Base-by-base conservation (phyloP, 345 rosid genomes). In the Moringa oleifera region DNA sequence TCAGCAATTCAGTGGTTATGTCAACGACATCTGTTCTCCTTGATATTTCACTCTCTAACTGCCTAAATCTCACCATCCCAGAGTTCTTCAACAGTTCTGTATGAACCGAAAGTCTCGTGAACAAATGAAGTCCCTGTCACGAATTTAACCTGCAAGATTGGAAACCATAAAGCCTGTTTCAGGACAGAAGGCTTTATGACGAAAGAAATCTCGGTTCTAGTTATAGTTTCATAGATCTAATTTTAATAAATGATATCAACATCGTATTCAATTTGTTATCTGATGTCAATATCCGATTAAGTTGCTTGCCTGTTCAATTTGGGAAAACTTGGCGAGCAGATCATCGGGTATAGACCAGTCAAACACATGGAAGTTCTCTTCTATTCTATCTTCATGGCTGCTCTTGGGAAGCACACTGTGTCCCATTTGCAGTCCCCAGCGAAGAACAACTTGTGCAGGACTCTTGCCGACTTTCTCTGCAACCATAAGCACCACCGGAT, bases 401-500 rank as follows among this genome's bases (percentile, higher is more conserved):
- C 85, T 86, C 72, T 86, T 86, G n/a, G 89, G 84, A n/a, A 83
- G 54, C 6, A 83, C 85, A 59, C 87, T 86, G 31, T 81, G 82
- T 51, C 87, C 89, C 72, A 59, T 68, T 68, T 83, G 87, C n/a
- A 83, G 71, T 20, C 84, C 92, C 92, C 92, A 86, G 0, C 84
- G 87, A 0, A 81, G 74, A 53, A 85, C 83, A 19, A 83, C 84
- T 74, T 86, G 82, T 33, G 92, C 89, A 0, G 83, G 73, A 37
- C 78, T 62, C 65, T 55, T 83, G 41, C 89, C 77, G 25, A 77
- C 70, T 65, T 81, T 72, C 64, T 83, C 77, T 13, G 85, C 89
- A 64, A 76, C 83, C 73, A 37, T 71, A 0, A 46, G 20, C 0
- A 83, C 69, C 52, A 76, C 23, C 0, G 74, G 73, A 58, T 86